A percentile compares a stretch with the other conserved stretches of the same genome.
These are phyloP conservation scores for Hypoxylon rickii DNA, from an alignment of 495 filamentous ascomycete species.

Conservation along the genomic window DNA sequence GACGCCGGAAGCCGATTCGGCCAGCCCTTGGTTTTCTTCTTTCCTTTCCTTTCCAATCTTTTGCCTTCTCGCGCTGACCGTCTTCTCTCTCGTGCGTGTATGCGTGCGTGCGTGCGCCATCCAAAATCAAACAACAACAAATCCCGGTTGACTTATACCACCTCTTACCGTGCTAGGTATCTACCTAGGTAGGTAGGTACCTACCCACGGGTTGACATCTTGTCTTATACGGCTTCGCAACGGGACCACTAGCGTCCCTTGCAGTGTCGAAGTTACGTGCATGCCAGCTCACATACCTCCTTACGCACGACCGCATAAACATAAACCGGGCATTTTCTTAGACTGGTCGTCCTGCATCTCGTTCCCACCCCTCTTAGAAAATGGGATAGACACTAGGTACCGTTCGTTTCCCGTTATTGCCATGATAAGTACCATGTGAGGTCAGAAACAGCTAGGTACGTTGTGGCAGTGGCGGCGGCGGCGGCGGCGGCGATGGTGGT, in stretches of 20 bases:
- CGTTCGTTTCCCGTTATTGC: slow-evolving; percentile 26
- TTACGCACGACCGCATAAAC: slow-evolving; percentile 32
- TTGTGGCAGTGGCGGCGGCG: too few species aligned
- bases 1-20: slow-evolving; percentile 34
- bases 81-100: slow-evolving; percentile 16
- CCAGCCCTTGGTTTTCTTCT: slow-evolving; percentile 19
- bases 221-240: slow-evolving; percentile 11
- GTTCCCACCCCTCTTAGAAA: slow-evolving; percentile 20
- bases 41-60: slow-evolving; percentile 1
- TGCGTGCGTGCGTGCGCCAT: slow-evolving; percentile 3
- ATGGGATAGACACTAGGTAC: slow-evolving; percentile 10
- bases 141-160: not conserved
- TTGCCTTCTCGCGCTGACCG: not conserved
- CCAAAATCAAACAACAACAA: slow-evolving; percentile 7
- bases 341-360: slow-evolving; percentile 32
- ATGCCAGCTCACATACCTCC: slow-evolving; percentile 32
- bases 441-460: slow-evolving; percentile 24
- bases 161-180: not conserved
- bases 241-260: slow-evolving; percentile 23
- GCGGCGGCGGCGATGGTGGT: too few species aligned
- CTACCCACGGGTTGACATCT: too few species aligned
- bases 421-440: slow-evolving; percentile 25
- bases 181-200: too few species aligned
- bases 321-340: slow-evolving; percentile 35
- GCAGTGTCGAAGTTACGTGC: slow-evolving; percentile 33